Evolutionary conservation across 176 grass and related monocot species (phyloP).

Genomic region (Avena atlantica): DNA sequence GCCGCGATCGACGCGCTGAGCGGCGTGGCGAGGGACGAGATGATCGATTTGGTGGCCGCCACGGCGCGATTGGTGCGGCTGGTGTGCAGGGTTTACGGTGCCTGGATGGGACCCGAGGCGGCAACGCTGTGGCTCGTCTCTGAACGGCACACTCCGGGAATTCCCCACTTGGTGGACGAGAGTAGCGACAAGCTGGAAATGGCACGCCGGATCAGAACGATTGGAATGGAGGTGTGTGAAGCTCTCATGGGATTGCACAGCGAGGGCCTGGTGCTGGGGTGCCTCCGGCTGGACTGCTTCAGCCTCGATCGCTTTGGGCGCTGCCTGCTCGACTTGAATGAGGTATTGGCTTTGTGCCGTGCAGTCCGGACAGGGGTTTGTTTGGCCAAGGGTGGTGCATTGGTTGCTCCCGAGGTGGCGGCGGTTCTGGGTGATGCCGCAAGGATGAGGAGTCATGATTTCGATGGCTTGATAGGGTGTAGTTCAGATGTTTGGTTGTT

Average conservation of each 20-base stretch:
- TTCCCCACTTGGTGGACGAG: conserved; percentile 33
- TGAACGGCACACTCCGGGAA: conserved; percentile 44
- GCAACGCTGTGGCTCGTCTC: conserved; percentile 74
- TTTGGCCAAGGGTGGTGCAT: conserved; percentile 14
- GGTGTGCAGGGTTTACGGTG: conserved; percentile 71
- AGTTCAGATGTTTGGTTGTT: conserved; percentile 82
- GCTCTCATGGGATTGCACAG: conserved; percentile 68
- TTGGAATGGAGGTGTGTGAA: conserved; percentile 72
- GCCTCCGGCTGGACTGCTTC: conserved; percentile 69
- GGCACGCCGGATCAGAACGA: conserved; percentile 45
- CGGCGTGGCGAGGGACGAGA: conserved; percentile 51
- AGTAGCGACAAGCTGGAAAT: conserved; percentile 27
- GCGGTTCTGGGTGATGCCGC: conserved; percentile 33
- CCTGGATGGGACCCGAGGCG: conserved; percentile 58
- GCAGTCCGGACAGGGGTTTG: conserved; percentile 37
- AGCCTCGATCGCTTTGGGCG: conserved; percentile 61
- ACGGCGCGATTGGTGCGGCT: conserved; percentile 42
- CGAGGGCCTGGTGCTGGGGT: conserved; percentile 63
- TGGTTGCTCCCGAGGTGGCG: conserved; percentile 61
- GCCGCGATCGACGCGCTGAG: conserved; percentile 43
- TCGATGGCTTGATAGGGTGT: conserved; percentile 43
- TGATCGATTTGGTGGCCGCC: conserved; percentile 56
- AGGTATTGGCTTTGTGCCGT: conserved; percentile 52
- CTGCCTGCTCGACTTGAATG: conserved; percentile 75
- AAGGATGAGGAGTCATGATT: conserved; percentile 7